Evolutionary conservation across 805 yeast species (phyloP), one percentile per base, ranked within the genome.

Genomic region (Candida dajiaensis): DNA sequence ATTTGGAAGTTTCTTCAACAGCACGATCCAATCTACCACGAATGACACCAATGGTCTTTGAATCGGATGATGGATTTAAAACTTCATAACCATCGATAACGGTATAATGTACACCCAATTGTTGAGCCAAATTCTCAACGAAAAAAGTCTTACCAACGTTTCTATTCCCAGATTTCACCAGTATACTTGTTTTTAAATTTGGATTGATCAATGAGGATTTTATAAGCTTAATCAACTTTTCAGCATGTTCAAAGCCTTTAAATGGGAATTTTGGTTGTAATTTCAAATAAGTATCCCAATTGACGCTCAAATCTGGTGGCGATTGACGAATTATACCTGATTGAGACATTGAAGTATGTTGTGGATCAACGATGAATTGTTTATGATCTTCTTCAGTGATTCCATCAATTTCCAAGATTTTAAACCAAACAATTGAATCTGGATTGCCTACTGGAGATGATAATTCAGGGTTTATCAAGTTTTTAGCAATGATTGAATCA

Each of bases 401-500:
- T 0, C 63, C 69, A 4, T 73, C 74, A 6, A 67, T 57, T 4
- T 76, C 83, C 2, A 77, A 71, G 2, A 92, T 76, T 53, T 77
- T 78, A 64, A 89, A 92, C 97, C 97, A 92, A 0, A 89, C 95
- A 18, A 90, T 75, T 0, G 78, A 70, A 59, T 89, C 88, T 1
- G 86, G 80, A 20, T 71, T 72, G 0, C 87, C 88, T 3, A 68
- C 64, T 0, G 89, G 89, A 7, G 50, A 43, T 5, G 57, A 52
- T 8, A 51, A 49, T 4, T 54, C 56, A 11, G 49, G 49, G 22
- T 51, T 46, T 6, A 50, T 46, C 12, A 58, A 45, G 4, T 87
- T 72, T 50, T 73, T 73, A 0, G 95, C 82, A 21, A 85, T 60
- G 3, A 77, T 59, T 0, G 88, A 72, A 60, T 92, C 96, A 38